Conservation (phyloP, 2,329 filamentous ascomycete species). For the Cercospora zeina region DNA sequence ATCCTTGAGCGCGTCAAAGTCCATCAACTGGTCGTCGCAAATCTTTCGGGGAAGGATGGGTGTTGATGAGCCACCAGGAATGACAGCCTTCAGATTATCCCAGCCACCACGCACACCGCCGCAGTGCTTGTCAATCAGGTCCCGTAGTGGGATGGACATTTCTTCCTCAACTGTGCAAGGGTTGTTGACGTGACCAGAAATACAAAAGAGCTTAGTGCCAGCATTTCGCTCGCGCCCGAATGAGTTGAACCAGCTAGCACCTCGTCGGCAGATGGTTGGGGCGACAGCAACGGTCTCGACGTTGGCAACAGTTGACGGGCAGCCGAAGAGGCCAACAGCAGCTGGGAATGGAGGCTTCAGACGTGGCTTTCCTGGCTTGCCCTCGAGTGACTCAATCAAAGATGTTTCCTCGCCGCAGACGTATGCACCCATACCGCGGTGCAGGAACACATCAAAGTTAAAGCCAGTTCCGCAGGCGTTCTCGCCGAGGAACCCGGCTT, state of each 20-base stretch:
- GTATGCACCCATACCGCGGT: constrained; percentile 96
- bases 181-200: constrained; percentile 98
- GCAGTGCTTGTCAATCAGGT: constrained; percentile 97
- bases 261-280: constrained; percentile 91
- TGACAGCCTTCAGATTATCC: constrained; percentile 95
- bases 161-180: constrained; percentile 97
- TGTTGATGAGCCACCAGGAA: constrained; percentile 94
- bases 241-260: constrained; percentile 85
- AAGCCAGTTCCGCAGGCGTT: constrained; percentile 96
- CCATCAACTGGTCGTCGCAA: constrained; percentile 96
- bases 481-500: constrained; percentile 92
- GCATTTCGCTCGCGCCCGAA: constrained; percentile 96
- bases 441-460: constrained; percentile 95
- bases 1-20: constrained; percentile 98
- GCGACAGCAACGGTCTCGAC: constrained; percentile 96
- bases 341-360: constrained; percentile 98
- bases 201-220: constrained; percentile 97
- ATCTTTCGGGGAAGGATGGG: constrained; percentile 87
- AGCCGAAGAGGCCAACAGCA: constrained; percentile 95
- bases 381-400: constrained; percentile 95
- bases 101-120: constrained; percentile 94
- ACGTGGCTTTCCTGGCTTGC: constrained; percentile 97
- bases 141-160: constrained; percentile 95
- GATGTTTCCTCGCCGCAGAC: constrained; percentile 98
- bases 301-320: constrained; percentile 96